Evolutionary conservation across 768 basidiomycete species (phyloP).

Genomic region (Suillus cothurnatus): DNA sequence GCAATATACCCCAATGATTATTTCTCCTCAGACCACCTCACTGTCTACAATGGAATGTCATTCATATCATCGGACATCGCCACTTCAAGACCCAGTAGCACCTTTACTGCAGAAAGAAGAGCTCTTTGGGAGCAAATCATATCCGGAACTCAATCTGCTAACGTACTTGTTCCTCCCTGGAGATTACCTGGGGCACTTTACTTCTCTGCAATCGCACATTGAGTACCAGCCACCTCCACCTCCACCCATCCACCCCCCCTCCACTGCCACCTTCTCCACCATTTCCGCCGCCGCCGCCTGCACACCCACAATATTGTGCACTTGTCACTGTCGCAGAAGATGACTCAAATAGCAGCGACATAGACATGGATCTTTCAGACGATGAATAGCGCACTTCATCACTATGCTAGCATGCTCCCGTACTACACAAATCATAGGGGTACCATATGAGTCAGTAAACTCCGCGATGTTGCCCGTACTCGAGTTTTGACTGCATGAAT

Average conservation of each 20-base stretch:
- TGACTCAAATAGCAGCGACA: neutral
- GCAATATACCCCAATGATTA: conserved; percentile 60
- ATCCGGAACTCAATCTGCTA: conserved; percentile 15
- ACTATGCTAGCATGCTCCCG: neutral
- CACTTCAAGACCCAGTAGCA: conserved; percentile 30
- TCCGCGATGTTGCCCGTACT: neutral
- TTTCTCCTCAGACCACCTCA: conserved; percentile 60
- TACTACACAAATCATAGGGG: neutral
- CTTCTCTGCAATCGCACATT: conserved; percentile 21
- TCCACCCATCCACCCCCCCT: conserved; percentile 34
- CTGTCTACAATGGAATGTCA: conserved; percentile 46
- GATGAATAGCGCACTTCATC: conserved; percentile 17
- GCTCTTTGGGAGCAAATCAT: conserved; percentile 44
- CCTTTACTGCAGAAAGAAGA: conserved; percentile 39
- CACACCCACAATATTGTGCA: neutral
- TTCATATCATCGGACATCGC: conserved; percentile 36
- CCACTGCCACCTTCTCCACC: conserved; percentile 34
- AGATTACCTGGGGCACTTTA: conserved; percentile 21
- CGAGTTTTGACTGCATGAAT: neutral
- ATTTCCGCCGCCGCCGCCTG: conserved; percentile 13
- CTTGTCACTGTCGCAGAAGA: neutral
- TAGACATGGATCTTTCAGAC: conserved; percentile 34
- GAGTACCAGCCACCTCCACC: conserved; percentile 33
- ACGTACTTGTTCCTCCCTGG: conserved; percentile 21
- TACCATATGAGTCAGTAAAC: neutral